Evolutionary conservation across 2,329 filamentous ascomycete genomes (phyloP).

Genomic region (Amphichorda felina): DNA sequence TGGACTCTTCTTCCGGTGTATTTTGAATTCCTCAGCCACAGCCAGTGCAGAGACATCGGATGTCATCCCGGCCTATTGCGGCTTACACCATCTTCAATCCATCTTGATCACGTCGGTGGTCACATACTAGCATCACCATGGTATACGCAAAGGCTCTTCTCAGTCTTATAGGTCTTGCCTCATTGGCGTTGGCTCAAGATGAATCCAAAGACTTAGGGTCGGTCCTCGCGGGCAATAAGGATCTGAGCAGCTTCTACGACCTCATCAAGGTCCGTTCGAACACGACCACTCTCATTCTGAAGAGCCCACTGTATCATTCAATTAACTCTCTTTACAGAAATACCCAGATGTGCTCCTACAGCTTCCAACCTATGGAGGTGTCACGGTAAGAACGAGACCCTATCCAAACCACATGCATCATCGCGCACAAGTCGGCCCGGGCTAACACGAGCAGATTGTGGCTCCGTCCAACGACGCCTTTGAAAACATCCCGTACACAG

Average conservation of each 20-base stretch:
- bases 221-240: slow-evolving; percentile 23
- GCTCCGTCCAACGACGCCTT: slow-evolving; percentile 48
- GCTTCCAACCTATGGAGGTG: slow-evolving; percentile 27
- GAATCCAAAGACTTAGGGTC: slow-evolving; percentile 22
- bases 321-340: slow-evolving; percentile 19
- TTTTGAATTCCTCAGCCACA: too few species aligned
- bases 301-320: neutral
- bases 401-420: neutral
- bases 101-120: too few species aligned
- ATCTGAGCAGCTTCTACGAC: slow-evolving; percentile 30
- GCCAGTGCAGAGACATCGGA: too few species aligned
- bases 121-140: slow-evolving; percentile 5
- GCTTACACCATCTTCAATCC: too few species aligned
- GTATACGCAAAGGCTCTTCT: slow-evolving; percentile 1
- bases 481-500: slow-evolving; percentile 38
- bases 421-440: neutral
- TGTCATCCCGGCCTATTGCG: too few species aligned
- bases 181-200: slow-evolving; percentile 10
- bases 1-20: too few species aligned
- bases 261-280: slow-evolving; percentile 24
- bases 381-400: slow-evolving; percentile 31
- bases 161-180: slow-evolving; percentile 9
- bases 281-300: neutral
- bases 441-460: slow-evolving; percentile 26
- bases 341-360: slow-evolving; percentile 31